phyloP scores from a whole-genome alignment of 192 early-diverging fungal genomes.

The Geosiphon pyriformis region DNA sequence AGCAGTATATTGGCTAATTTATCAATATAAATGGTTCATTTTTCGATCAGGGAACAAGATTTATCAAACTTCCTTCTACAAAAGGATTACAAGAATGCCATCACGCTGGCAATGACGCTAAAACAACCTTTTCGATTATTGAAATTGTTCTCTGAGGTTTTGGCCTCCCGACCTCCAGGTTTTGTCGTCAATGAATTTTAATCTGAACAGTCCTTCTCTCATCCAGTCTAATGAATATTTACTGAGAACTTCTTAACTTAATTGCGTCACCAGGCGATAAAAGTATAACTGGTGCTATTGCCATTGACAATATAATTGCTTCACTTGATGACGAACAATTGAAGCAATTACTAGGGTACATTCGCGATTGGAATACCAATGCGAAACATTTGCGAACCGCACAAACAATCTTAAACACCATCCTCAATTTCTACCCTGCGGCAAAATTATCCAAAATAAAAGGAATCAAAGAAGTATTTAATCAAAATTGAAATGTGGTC shows the following conservation, averaged over 20 bases:
- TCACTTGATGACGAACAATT: slow-evolving; percentile 63
- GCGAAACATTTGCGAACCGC: slow-evolving; percentile 71
- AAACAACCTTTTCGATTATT: slow-evolving; percentile 85
- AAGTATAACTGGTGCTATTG: slow-evolving; percentile 54
- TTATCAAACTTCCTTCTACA: slow-evolving; percentile 77
- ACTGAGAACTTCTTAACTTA: too few species aligned
- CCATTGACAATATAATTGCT: slow-evolving; percentile 67
- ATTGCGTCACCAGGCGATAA: slow-evolving; percentile 30
- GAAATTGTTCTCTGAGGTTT: slow-evolving; percentile 60
- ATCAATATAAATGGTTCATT: neutral
- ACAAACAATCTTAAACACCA: slow-evolving; percentile 75
- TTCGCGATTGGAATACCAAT: slow-evolving; percentile 96
- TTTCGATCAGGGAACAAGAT: slow-evolving; percentile 72
- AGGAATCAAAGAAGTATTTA: slow-evolving; percentile 64
- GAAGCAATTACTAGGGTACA: slow-evolving; percentile 73
- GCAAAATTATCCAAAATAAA: slow-evolving; percentile 69
- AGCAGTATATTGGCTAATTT: neutral
- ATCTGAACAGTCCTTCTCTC: neutral
- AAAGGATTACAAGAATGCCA: slow-evolving; percentile 91
- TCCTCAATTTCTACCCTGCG: slow-evolving; percentile 61
- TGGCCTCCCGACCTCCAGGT: slow-evolving; percentile 42
- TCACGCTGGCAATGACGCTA: slow-evolving; percentile 81
- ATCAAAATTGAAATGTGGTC: neutral
- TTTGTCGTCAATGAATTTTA: neutral
- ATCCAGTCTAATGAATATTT: neutral